Conservation (phyloP, 345 rosid species). For the Hirschfeldia incana region DNA sequence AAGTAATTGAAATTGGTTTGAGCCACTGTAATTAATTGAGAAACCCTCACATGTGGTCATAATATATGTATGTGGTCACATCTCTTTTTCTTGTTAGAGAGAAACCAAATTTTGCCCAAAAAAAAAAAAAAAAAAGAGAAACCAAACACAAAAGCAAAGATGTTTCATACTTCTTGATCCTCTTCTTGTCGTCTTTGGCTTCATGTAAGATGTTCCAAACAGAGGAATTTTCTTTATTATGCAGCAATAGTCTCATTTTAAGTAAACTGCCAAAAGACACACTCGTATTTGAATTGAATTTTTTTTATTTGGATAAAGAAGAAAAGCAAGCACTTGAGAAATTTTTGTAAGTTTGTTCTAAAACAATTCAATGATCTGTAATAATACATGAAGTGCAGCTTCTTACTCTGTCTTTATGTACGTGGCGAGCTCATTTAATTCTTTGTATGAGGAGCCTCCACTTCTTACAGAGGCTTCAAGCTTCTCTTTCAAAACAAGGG, state of each 20-base stretch:
- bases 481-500: constrained; percentile 3
- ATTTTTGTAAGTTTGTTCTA: neutral
- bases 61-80: too few species aligned
- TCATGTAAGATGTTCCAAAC: too few species aligned
- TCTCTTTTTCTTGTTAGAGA: too few species aligned
- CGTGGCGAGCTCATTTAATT: constrained; percentile 16
- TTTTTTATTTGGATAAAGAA: neutral
- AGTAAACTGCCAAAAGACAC: neutral
- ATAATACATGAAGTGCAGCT: neutral
- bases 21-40: too few species aligned
- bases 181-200: too few species aligned
- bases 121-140: too few species aligned
- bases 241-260: neutral
- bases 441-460: constrained; percentile 24
- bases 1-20: too few species aligned
- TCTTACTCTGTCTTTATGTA: neutral
- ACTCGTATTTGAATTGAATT: neutral
- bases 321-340: neutral
- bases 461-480: constrained; percentile 5
- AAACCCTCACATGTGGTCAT: too few species aligned
- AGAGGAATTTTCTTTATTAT: too few species aligned
- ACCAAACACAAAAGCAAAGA: too few species aligned
- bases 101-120: too few species aligned
- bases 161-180: too few species aligned
- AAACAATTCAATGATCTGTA: neutral